Evolutionary conservation across 2,329 filamentous ascomycete species (phyloP), one percentile per base, ranked within the genome.

Genomic region (Beauveria sp.): DNA sequence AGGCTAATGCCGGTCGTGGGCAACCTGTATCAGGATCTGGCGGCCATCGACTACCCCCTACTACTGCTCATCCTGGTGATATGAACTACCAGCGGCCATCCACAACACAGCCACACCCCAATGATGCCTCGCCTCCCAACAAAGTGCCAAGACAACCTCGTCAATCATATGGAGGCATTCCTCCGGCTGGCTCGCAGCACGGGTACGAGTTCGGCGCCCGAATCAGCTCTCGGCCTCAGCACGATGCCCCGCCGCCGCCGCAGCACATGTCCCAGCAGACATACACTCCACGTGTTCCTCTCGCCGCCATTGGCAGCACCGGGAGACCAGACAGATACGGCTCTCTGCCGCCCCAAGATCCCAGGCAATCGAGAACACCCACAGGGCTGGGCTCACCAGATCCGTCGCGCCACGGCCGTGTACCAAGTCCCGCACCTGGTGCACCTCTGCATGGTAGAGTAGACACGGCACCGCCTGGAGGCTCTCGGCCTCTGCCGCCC

Each of bases 41-140:
- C n/a, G 76, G 72, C 1, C 79, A 80, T 63, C 71, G 76, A 30
- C 72, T 76, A 54, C 68, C 71, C 14, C 79, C 71, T 65, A 77
- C 74, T 65, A 77, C 70, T 18, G 28, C 30, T 5, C 55, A 43
- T 66, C 73, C 66, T 3, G 64, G 63, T 16, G 69, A 70, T 40
- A 50, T 50, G 24, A 63, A 63, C n/a, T 65, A 65, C 49, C 67
- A 64, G 2, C 66, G 67, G 45, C 65, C 66, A 4, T 56, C 58
- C 20, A 65, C 62, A 42, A 65, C 64, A 9, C 65, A 64, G 26
- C 70, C 68, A 5, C 70, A 72, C 46, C 66, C 67, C 16, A 60
- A 47, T 10, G 54, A 46, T 20, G 47, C 20, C 3, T 47, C 49
- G 14, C 46, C 50, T 10, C 54, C 58, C 8, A 47, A 52, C 54